phyloP scores from a whole-genome alignment of 2,329 filamentous ascomycete genomes.

The Fusarium heterosporum region DNA sequence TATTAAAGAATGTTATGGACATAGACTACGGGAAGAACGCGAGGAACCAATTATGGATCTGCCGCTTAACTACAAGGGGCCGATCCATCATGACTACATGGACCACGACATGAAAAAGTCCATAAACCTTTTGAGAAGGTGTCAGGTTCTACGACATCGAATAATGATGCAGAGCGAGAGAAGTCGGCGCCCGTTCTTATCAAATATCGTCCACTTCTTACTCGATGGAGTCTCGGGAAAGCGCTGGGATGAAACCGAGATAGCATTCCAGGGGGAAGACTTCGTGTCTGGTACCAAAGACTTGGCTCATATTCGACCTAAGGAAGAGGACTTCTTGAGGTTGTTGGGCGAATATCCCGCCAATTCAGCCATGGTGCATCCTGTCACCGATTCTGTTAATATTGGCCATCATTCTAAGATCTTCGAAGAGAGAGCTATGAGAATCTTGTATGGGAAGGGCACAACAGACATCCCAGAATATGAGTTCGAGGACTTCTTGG shows the following conservation, averaged over 20 bases:
- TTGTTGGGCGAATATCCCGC: constrained; percentile 38
- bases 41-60: constrained; percentile 41
- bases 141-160: constrained; percentile 16
- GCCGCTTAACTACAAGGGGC: constrained; percentile 44
- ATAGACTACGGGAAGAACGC: constrained; percentile 7
- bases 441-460: constrained; percentile 40
- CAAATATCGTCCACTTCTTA: constrained; percentile 13
- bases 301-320: constrained; percentile 33
- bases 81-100: constrained; percentile 35
- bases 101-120: constrained; percentile 43
- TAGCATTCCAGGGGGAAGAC: constrained; percentile 31
- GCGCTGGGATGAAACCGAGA: not conserved
- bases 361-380: constrained; percentile 12
- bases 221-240: constrained; percentile 18
- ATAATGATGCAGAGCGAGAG: constrained; percentile 24
- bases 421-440: constrained; percentile 40
- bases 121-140: constrained; percentile 23
- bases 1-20: constrained; percentile 32
- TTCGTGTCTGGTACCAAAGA: not conserved
- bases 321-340: constrained; percentile 42
- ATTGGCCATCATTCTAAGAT: constrained; percentile 13
- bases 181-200: constrained; percentile 38
- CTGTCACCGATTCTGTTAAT: not conserved
- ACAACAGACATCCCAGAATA: constrained; percentile 5
- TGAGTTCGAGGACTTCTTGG: constrained; percentile 27